Conservation (phyloP, 1,284 basidiomycete genomes). For the Phellinidium pouzarii region DNA sequence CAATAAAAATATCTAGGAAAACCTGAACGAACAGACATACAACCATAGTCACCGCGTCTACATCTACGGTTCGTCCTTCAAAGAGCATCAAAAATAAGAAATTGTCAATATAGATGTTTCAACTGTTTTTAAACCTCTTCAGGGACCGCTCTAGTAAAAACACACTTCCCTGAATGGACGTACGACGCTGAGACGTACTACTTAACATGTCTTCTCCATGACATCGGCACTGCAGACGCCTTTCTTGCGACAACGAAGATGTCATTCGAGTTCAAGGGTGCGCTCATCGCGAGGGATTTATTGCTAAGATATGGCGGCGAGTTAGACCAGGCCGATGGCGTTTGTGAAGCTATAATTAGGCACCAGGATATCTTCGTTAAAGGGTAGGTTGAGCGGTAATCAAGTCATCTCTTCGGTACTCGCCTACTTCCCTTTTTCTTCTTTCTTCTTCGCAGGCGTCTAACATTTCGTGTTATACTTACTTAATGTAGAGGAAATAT, state of each 20-base stretch:
- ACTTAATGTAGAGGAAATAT: conserved; percentile 37
- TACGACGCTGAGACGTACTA: conserved; percentile 47
- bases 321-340: conserved; percentile 48
- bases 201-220: conserved; percentile 46
- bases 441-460: not conserved
- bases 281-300: conserved; percentile 45
- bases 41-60: conserved; percentile 48
- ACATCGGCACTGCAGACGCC: conserved; percentile 47
- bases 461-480: too few relatives aligned
- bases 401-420: not conserved
- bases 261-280: conserved; percentile 56
- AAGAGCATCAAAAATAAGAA: too few relatives aligned
- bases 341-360: conserved; percentile 51
- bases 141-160: conserved; percentile 39
- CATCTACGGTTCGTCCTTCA: conserved; percentile 41
- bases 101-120: too few relatives aligned
- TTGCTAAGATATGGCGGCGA: conserved; percentile 38
- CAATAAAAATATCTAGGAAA: conserved; percentile 29
- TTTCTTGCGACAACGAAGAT: conserved; percentile 47
- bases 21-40: conserved; percentile 43
- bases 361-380: conserved; percentile 56
- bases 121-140: not conserved
- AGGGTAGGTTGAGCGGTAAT: conserved; percentile 32
- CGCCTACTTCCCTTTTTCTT: not conserved
- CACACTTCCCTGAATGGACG: conserved; percentile 43